Evolutionary conservation across 2,329 filamentous ascomycete genomes (phyloP), one percentile per base, ranked within the genome.

Genomic region (Aureobasidium pullulans): DNA sequence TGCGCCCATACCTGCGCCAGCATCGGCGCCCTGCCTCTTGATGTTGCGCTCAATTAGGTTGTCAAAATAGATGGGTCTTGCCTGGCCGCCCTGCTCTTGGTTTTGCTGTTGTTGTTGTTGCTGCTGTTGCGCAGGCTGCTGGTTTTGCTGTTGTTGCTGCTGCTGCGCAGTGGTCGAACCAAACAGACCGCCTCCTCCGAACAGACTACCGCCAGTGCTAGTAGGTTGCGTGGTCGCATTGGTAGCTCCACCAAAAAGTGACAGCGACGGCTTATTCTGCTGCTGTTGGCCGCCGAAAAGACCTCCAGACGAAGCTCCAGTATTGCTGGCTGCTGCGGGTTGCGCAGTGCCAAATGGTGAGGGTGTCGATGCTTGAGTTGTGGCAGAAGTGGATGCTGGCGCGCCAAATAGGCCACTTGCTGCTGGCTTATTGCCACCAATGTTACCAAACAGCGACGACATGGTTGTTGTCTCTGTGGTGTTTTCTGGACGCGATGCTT

Each of bases 11-110:
- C 50, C 28, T 32, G 50, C 15, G 15, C 82, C 83, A 60, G 84
- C 81, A 64, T 86, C 85, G 65, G 85, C 84, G 64, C 86, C 81
- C 56, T 85, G 83, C 63, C 90, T 85, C 71, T 86, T 86, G 69
- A 81, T 84, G 37, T 83, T 81, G 61, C 83, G 79, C 67, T 87
- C 84, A 23, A 87, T 71, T 37, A 87, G 69, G 63, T 83, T 83
- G 65, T 85, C 84, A 67, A 86, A 87, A 65, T 84, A 85, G 0
- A 82, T 82, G 31, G 83, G 81, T 64, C 81, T 78, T 4, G 76
- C 72, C 32, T 63, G 60, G 19, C 40, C 60, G 61, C 60, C 64
- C 46, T 66, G 63, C 40, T 62, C 61, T 62, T 67, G 68, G 7
- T 43, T 19, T 15, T 46, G 43, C 23, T 15, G 29, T 2, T 46